phyloP scores from a whole-genome alignment of 306 rosid species.

The Ziziphus jujuba region DNA sequence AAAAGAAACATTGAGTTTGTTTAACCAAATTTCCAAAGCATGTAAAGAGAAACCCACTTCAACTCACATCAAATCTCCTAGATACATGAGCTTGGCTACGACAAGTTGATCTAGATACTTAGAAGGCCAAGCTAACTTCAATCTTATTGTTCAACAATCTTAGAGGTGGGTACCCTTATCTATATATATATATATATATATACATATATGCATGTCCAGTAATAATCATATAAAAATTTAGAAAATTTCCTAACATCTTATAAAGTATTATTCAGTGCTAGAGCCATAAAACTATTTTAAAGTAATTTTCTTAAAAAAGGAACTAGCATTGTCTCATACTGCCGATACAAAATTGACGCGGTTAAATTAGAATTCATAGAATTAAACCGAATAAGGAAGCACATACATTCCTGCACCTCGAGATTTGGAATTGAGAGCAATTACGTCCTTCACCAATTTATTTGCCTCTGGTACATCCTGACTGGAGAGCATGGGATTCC shows the following conservation, averaged over 20 bases:
- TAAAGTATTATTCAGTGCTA: not conserved
- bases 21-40: not conserved
- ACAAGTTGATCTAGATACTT: slow-evolving; percentile 3
- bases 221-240: too few species aligned
- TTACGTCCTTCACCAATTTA: slow-evolving; percentile 58
- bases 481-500: slow-evolving; percentile 64
- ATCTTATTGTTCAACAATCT: not conserved
- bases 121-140: not conserved
- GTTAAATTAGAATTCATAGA: not conserved
- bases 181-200: too few species aligned
- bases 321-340: not conserved
- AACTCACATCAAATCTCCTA: not conserved
- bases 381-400: not conserved
- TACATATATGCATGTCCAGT: not conserved
- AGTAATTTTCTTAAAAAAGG: not conserved
- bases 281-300: not conserved
- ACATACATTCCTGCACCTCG: slow-evolving; percentile 44
- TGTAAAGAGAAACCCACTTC: not conserved
- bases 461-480: slow-evolving; percentile 63
- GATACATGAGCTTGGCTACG: not conserved
- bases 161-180: not conserved
- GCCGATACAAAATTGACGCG: not conserved
- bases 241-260: too few species aligned
- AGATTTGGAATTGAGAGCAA: slow-evolving; percentile 37
- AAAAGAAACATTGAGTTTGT: not conserved